A percentile compares a stretch with the other conserved stretches of the same genome.
phyloP scores from a whole-genome alignment of 306 rosid species.

The Nissolia schottii region DNA sequence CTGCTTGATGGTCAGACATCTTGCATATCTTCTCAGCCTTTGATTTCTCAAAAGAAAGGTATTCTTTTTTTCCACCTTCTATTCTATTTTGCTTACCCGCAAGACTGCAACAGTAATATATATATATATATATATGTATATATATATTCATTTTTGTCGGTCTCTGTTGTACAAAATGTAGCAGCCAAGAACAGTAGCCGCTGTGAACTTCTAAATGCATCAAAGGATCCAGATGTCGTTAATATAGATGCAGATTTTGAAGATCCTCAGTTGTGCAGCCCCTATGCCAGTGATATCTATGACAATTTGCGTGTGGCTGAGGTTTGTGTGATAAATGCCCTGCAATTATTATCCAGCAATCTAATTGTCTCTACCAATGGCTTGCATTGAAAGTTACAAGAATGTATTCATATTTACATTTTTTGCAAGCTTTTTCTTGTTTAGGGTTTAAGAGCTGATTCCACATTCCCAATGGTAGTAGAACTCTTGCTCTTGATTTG shows the following conservation, averaged over 20 bases:
- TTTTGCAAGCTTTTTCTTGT: not conserved
- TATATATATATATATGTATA: not conserved
- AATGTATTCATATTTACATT: not conserved
- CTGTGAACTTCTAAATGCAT: slow-evolving; percentile 19
- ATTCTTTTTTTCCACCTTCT: not conserved
- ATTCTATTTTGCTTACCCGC: not conserved
- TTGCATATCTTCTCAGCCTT: slow-evolving; percentile 37
- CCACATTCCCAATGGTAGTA: not conserved
- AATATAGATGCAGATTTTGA: slow-evolving; percentile 65
- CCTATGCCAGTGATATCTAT: slow-evolving; percentile 76
- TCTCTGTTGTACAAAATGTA: slow-evolving; percentile 16
- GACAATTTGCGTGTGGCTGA: slow-evolving; percentile 59
- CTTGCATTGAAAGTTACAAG: not conserved
- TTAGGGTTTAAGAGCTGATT: not conserved
- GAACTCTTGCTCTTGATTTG: not conserved
- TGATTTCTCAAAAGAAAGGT: slow-evolving; percentile 52
- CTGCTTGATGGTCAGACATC: slow-evolving; percentile 46
- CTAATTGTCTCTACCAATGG: not conserved
- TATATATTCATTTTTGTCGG: not conserved
- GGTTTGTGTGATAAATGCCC: slow-evolving; percentile 44
- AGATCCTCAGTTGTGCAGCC: slow-evolving; percentile 66
- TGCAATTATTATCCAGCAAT: not conserved
- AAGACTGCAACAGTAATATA: not conserved
- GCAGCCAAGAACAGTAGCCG: slow-evolving; percentile 33
- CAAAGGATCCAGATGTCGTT: slow-evolving; percentile 35